Evolutionary conservation across 2,329 filamentous ascomycete genomes (phyloP).

Genomic region (Dendryphion nanum): DNA sequence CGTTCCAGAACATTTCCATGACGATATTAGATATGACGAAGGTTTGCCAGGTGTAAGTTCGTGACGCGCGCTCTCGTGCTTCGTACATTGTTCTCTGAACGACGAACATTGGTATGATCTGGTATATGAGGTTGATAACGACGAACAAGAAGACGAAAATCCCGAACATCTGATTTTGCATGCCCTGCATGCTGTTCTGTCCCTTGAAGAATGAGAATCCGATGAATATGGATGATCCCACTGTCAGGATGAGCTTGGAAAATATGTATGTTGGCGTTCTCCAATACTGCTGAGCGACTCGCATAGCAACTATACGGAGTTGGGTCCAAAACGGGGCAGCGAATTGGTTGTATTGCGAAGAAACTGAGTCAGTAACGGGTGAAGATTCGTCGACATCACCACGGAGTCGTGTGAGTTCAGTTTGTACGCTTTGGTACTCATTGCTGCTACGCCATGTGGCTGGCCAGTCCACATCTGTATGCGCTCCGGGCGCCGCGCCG

Average conservation of each 20-base stretch:
- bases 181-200: slow-evolving; percentile 2
- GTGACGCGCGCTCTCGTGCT: slow-evolving; percentile 3
- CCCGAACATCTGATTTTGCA: slow-evolving; percentile 8
- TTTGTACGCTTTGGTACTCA: neutral
- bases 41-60: slow-evolving; percentile 5
- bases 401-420: neutral
- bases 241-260: slow-evolving; percentile 8
- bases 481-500: slow-evolving; percentile 3
- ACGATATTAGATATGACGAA: slow-evolving; percentile 5
- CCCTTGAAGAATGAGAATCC: slow-evolving; percentile 7
- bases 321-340: slow-evolving; percentile 13
- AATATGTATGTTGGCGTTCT: slow-evolving; percentile 19
- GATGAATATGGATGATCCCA: slow-evolving; percentile 7
- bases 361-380: slow-evolving; percentile 1
- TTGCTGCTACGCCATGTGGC: slow-evolving; percentile 5
- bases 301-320: slow-evolving; percentile 9
- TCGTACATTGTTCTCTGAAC: slow-evolving; percentile 5
- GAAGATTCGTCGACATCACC: neutral
- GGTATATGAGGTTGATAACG: slow-evolving; percentile 13
- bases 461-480: slow-evolving; percentile 8
- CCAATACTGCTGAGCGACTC: slow-evolving; percentile 15
- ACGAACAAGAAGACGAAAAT: slow-evolving; percentile 14
- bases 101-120: slow-evolving; percentile 10
- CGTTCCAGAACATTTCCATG: slow-evolving; percentile 45
- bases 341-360: slow-evolving; percentile 7